Evolutionary conservation across 352 stramenopile species (phyloP), one percentile per base, ranked within the genome.

Genomic region (Phytophthora megakarya): DNA sequence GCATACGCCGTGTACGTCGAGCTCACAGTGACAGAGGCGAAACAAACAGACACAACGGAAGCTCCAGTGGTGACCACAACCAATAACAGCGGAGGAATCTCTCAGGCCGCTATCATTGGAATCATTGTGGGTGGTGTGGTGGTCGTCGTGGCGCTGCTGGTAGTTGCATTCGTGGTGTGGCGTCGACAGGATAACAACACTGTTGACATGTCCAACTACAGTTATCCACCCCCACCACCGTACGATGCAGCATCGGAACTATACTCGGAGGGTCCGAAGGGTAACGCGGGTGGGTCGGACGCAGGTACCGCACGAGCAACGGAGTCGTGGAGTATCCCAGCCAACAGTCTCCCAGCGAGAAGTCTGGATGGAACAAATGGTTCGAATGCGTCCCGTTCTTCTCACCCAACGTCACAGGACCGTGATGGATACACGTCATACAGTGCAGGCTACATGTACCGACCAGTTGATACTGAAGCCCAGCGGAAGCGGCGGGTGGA

Each of bases 121-220:
- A 89, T 91, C 55, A 65, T 89, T 50, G 72, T 88, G n/a, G 78
- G 73, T 11, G 74, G 61, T 13, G 59, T 88, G 50, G 72, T 89
- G 26, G 50, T 86, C 7, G 59, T 87, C 0, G 68, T 77, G 16
- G 78, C 65, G 7, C n/a, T 87, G 9, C 42, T 80, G 13, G 71
- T 83, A n/a, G 61, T 75, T 13, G 68, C 67, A 3, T 32, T 84
- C 16, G 67, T 86, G 16, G 58, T 77, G 13, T 67, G 65, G 30
- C 78, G 76, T 3, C 73, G 80, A 18, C 65, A 73, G 21, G 42
- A 53, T 37, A 61, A 49, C 22, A 66, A 49, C 43, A 60, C 52
- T n/a, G 49, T 46, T 48, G 54, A 76, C 15, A 67, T 63, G 30
- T 70, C 37, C 38, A 67, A 65, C 61, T 78, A 75, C 61, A 65